phyloP scores from a whole-genome alignment of 768 basidiomycete species.

The Mycena crocata region DNA sequence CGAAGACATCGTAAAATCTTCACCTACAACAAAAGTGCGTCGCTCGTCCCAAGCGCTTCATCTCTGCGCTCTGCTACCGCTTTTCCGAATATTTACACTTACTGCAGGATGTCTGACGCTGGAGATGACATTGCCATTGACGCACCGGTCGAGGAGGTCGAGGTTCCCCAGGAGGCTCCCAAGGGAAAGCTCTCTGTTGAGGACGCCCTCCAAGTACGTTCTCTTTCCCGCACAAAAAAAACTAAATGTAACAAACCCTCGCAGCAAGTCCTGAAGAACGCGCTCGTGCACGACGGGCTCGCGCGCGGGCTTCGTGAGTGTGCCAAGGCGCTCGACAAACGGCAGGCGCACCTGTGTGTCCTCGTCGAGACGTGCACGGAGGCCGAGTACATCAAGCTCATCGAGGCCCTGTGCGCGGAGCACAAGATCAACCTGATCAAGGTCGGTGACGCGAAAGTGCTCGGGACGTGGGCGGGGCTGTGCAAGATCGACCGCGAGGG shows the following conservation, averaged over 20 bases:
- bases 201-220: slow-evolving; percentile 86
- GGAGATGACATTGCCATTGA: slow-evolving; percentile 93
- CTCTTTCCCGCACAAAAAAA: neutral
- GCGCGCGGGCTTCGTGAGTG: slow-evolving; percentile 97
- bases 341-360: slow-evolving; percentile 98
- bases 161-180: slow-evolving; percentile 89
- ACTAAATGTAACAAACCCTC: slow-evolving; percentile 28
- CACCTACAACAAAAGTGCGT: slow-evolving; percentile 30
- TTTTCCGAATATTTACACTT: neutral
- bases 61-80: neutral
- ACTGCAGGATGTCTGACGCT: slow-evolving; percentile 93
- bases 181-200: slow-evolving; percentile 97
- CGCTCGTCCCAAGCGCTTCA: slow-evolving; percentile 1
- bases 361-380: slow-evolving; percentile 99
- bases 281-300: slow-evolving; percentile 97
- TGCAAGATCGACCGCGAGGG: slow-evolving; percentile 99
- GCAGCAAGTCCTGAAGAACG: slow-evolving; percentile 99
- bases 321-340: slow-evolving; percentile 98
- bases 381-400: slow-evolving; percentile 99
- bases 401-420: slow-evolving; percentile 98
- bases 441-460: slow-evolving; percentile 96
- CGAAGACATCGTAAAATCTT: slow-evolving; percentile 77
- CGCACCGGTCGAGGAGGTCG: slow-evolving; percentile 73
- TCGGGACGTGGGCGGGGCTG: slow-evolving; percentile 98
- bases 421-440: slow-evolving; percentile 99